A percentile compares a stretch with the other conserved stretches of the same genome.
Conservation (phyloP, 768 basidiomycete genomes). For the Tricholoma matsutake region DNA sequence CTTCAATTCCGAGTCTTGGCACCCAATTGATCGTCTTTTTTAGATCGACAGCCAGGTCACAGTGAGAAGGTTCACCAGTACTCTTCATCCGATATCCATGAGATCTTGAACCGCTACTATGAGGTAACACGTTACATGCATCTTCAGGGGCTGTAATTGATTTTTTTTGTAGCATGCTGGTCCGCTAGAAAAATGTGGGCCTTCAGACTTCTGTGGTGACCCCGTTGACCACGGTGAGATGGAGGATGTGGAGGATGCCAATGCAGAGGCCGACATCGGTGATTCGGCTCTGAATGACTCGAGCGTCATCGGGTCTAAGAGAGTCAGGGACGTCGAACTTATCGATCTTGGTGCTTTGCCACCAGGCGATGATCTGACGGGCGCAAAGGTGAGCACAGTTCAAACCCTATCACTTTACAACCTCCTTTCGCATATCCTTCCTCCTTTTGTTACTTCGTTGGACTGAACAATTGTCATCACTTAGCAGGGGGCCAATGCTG, state of each 20-base stretch:
- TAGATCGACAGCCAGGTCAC: neutral
- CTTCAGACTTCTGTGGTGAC: neutral
- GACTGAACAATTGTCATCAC: neutral
- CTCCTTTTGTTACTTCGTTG: neutral
- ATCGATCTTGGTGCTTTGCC: neutral
- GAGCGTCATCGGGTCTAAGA: neutral
- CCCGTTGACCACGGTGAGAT: neutral
- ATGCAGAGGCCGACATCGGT: neutral
- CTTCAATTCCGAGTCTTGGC: neutral
- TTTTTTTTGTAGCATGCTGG: neutral
- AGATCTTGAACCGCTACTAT: neutral
- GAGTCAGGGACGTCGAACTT: neutral
- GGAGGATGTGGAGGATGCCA: neutral
- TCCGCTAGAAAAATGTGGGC: neutral
- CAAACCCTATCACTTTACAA: too few species aligned
- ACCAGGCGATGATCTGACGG: neutral
- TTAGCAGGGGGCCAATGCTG: neutral
- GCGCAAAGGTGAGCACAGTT: neutral
- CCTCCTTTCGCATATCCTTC: neutral
- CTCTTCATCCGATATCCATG: neutral
- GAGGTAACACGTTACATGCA: neutral
- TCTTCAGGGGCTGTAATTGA: neutral
- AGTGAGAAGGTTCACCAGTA: neutral
- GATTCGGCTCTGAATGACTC: neutral
- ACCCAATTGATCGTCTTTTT: neutral